A percentile compares a stretch with the other conserved stretches of the same genome.
Conservation (phyloP, 257 asterid genomes). For the Vinca minor region DNA sequence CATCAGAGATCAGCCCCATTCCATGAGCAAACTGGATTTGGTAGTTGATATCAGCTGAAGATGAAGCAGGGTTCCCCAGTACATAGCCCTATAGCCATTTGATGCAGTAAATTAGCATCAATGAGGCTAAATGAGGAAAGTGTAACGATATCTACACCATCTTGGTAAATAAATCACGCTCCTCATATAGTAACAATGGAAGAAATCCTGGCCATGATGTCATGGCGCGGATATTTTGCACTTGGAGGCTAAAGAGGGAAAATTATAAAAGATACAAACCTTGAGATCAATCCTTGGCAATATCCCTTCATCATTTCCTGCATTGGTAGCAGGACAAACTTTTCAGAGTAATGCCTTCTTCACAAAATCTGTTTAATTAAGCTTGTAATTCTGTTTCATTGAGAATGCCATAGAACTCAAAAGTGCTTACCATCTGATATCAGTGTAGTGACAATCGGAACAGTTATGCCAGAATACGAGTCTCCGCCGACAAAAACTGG, state of each 20-base stretch:
- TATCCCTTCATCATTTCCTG: slow-evolving; percentile 14
- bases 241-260: not conserved
- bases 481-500: slow-evolving; percentile 23
- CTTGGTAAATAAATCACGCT: not conserved
- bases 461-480: slow-evolving; percentile 16
- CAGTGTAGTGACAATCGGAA: slow-evolving; percentile 16
- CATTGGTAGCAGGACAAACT: not conserved
- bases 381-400: not conserved
- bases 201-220: not conserved
- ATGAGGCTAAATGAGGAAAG: not conserved
- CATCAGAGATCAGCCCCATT: slow-evolving; percentile 25
- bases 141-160: not conserved
- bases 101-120: not conserved
- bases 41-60: slow-evolving; percentile 5
- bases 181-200: not conserved
- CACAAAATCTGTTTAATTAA: not conserved
- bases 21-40: slow-evolving; percentile 19
- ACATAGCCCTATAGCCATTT: slow-evolving; percentile 23
- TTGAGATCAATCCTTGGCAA: slow-evolving; percentile 11
- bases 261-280: slow-evolving; percentile 1
- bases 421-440: slow-evolving; percentile 11
- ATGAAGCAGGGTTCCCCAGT: slow-evolving; percentile 16
- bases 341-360: not conserved
- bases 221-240: not conserved
- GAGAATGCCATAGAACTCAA: not conserved